Conservation (phyloP, 441 rosid genomes). For the Gossypium gossypioides region DNA sequence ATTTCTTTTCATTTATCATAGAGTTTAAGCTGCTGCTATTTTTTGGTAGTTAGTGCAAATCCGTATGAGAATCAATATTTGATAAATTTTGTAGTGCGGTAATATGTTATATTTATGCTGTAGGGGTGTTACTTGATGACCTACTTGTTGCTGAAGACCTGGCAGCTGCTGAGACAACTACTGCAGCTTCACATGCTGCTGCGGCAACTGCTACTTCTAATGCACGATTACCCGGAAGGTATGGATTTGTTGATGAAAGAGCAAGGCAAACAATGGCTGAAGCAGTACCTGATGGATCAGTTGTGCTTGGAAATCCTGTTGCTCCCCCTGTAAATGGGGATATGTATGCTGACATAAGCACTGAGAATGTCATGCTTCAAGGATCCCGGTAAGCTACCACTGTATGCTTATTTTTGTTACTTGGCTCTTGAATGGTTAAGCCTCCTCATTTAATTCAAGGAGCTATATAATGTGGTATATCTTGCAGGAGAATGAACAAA, state of each 20-base stretch:
- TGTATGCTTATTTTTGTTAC: not conserved
- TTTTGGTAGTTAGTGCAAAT: not conserved
- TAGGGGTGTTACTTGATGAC: constrained; percentile 96
- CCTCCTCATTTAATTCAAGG: not conserved
- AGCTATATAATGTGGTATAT: constrained; percentile 16
- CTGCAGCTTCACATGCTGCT: constrained; percentile 85
- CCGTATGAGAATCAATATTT: not conserved
- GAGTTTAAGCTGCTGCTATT: not conserved
- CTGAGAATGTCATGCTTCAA: constrained; percentile 77
- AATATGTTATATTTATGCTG: constrained; percentile 16
- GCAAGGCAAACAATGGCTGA: constrained; percentile 51
- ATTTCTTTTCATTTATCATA: not conserved
- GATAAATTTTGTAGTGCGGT: constrained; percentile 6
- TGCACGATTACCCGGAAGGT: constrained; percentile 56
- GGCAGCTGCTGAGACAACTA: constrained; percentile 81
- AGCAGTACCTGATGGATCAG: constrained; percentile 72
- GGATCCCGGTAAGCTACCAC: constrained; percentile 53
- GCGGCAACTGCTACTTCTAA: constrained; percentile 73
- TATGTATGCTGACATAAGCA: constrained; percentile 83
- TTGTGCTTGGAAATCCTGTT: constrained; percentile 83
- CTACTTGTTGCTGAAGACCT: constrained; percentile 87
- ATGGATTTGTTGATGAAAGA: constrained; percentile 72
- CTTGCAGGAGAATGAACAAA: constrained; percentile 71
- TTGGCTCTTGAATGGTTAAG: not conserved
- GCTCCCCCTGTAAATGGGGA: constrained; percentile 91